phyloP scores from a whole-genome alignment of 225 moss, liverwort and hornwort species.

The Antitrichia curtipendula region DNA sequence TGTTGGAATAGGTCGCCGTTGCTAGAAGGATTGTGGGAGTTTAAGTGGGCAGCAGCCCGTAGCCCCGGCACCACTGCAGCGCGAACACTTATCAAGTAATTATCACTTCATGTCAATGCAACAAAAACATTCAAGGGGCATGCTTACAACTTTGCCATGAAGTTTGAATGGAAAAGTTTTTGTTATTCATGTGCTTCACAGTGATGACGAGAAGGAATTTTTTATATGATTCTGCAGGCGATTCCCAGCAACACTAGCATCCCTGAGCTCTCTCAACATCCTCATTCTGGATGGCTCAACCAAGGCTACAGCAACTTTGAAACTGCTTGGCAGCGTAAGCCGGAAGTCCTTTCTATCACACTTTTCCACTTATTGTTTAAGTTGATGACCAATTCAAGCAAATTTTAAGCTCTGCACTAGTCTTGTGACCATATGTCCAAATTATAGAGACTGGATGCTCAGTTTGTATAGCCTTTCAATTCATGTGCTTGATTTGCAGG shows the following conservation, averaged over 20 bases:
- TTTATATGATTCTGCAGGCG: slow-evolving; percentile 23
- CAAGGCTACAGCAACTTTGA: slow-evolving; percentile 52
- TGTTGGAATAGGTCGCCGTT: slow-evolving; percentile 53
- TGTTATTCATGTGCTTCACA: not conserved
- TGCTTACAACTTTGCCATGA: not conserved
- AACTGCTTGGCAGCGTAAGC: slow-evolving; percentile 64
- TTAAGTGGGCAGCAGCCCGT: slow-evolving; percentile 66
- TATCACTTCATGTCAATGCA: not conserved
- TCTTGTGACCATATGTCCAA: not conserved
- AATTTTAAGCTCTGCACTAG: not conserved
- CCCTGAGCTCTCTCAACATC: slow-evolving; percentile 59
- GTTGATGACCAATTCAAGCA: not conserved
- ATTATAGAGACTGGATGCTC: not conserved
- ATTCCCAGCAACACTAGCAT: slow-evolving; percentile 58
- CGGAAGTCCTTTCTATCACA: not conserved
- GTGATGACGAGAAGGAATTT: not conserved
- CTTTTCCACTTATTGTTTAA: not conserved
- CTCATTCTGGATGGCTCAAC: slow-evolving; percentile 51
- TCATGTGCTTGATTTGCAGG: slow-evolving; percentile 12
- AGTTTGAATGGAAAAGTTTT: not conserved
- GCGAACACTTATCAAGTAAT: slow-evolving; percentile 45
- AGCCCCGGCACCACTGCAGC: slow-evolving; percentile 65
- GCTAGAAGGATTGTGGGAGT: slow-evolving; percentile 73
- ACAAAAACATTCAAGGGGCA: not conserved
- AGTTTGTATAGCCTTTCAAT: not conserved